A percentile compares a stretch with the other conserved stretches of the same genome.
Conservation (phyloP, 2,329 filamentous ascomycete genomes). For the Penicillium vulpinum region DNA sequence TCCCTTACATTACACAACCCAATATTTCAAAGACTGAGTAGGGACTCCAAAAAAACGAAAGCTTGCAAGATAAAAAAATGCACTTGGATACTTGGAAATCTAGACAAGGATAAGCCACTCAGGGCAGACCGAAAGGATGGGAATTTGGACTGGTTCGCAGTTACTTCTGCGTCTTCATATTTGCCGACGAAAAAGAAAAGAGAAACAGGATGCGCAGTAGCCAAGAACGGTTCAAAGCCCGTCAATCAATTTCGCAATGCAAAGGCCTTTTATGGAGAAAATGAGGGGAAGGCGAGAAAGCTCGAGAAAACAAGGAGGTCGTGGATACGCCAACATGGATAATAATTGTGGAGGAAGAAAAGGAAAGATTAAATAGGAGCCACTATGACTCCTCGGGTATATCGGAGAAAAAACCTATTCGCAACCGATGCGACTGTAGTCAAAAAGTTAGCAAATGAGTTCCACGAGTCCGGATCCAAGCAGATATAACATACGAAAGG, state of each 20-base stretch:
- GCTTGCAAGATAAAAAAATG: conserved; percentile 11
- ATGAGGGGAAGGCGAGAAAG: conserved; percentile 12
- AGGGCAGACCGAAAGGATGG: background rate
- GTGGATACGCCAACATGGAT: conserved; percentile 22
- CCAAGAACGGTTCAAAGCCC: conserved; percentile 19
- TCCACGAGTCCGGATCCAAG: background rate
- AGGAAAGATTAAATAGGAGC: conserved; percentile 14
- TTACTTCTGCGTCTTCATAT: conserved; percentile 22
- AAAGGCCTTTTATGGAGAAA: conserved; percentile 19
- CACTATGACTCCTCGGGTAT: conserved; percentile 60
- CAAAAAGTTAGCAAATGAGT: conserved; percentile 30
- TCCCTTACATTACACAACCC: background rate
- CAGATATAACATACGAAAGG: conserved; percentile 71
- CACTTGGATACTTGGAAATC: conserved; percentile 20
- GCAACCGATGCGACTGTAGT: conserved; percentile 71
- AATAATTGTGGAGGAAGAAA: conserved; percentile 18
- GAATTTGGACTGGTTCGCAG: conserved; percentile 8
- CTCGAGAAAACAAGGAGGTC: conserved; percentile 18
- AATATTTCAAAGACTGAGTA: background rate
- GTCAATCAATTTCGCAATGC: conserved; percentile 25
- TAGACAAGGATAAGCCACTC: conserved; percentile 18
- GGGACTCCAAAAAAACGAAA: background rate
- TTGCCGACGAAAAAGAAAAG: conserved; percentile 16
- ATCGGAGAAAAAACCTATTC: conserved; percentile 72
- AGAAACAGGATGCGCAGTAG: conserved; percentile 13